These are phyloP conservation scores for Sporobolomyces pararoseus DNA, from an alignment of 768 basidiomycete genomes.

Conservation along the genomic window DNA sequence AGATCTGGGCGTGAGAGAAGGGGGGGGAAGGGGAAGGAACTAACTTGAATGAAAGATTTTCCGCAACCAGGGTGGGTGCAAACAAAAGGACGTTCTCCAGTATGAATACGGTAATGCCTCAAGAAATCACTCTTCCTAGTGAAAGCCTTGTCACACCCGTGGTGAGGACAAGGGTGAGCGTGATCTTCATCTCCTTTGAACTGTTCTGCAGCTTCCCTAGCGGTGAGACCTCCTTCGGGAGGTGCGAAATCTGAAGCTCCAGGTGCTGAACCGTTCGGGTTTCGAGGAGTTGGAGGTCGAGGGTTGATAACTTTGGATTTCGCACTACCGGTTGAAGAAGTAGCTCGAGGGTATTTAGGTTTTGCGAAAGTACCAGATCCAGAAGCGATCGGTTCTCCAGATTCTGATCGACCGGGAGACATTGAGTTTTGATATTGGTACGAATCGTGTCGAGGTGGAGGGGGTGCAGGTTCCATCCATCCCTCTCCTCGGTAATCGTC, in stretches of 20 bases:
- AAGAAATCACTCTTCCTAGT: conserved; percentile 76
- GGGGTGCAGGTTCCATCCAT: neutral
- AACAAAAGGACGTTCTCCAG: conserved; percentile 78
- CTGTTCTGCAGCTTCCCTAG: conserved; percentile 27
- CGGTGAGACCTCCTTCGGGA: conserved; percentile 30
- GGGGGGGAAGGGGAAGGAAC: conserved; percentile 20
- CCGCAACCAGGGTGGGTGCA: conserved; percentile 69
- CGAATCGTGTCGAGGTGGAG: too few species aligned
- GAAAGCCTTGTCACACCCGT: conserved; percentile 71
- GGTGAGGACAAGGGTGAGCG: conserved; percentile 37
- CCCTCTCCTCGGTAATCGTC: neutral
- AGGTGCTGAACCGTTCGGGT: conserved; percentile 35
- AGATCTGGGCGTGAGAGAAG: neutral
- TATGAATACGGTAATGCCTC: conserved; percentile 84
- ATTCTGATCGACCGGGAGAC: too few species aligned
- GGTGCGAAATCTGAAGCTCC: conserved; percentile 36
- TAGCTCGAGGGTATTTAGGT: neutral
- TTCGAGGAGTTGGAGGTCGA: conserved; percentile 31
- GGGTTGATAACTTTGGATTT: conserved; percentile 24
- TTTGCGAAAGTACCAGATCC: neutral
- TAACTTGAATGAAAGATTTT: conserved; percentile 87
- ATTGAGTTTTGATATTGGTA: too few species aligned
- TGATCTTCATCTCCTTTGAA: conserved; percentile 38
- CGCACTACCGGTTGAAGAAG: neutral
- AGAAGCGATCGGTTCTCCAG: neutral